These are phyloP conservation scores for Pyricularia sp. DNA, from an alignment of 2,329 filamentous ascomycete species.

Conservation along the genomic window DNA sequence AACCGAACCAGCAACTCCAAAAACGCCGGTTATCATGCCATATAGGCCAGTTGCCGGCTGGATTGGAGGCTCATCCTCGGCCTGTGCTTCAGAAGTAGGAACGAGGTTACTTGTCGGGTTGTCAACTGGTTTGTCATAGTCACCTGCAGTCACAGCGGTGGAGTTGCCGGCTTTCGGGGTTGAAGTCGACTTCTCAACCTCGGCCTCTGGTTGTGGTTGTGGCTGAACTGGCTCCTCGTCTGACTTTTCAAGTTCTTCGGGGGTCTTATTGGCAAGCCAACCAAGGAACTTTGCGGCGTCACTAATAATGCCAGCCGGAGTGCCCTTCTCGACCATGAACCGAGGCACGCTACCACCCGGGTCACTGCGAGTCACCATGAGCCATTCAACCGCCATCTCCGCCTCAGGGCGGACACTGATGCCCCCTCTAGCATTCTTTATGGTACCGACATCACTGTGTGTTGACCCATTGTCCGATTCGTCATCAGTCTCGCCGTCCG, in stretches of 20 bases:
- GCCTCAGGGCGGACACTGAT: conserved; percentile 15
- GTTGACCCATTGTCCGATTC: conserved; percentile 12
- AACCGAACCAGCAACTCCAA: conserved; percentile 35
- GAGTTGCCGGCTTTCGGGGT: neutral
- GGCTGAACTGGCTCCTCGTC: conserved; percentile 3
- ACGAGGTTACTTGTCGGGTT: conserved; percentile 19
- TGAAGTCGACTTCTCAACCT: conserved; percentile 13
- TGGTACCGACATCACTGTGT: conserved; percentile 3
- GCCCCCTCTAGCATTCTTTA: conserved; percentile 5
- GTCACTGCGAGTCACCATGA: conserved; percentile 84
- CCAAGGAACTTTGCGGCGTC: conserved; percentile 74
- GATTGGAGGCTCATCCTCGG: conserved; percentile 19
- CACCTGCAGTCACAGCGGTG: neutral
- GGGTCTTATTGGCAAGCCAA: conserved; percentile 43
- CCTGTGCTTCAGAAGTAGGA: conserved; percentile 9
- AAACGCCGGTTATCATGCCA: conserved; percentile 39
- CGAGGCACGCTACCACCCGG: conserved; percentile 78
- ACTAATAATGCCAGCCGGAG: conserved; percentile 63
- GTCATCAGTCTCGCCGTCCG: conserved; percentile 16
- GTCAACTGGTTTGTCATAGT: neutral
- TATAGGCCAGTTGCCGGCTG: conserved; percentile 30
- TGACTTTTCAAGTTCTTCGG: conserved; percentile 19
- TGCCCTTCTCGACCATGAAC: conserved; percentile 85
- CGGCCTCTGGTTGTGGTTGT: neutral
- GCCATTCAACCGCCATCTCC: conserved; percentile 59